A percentile compares a stretch with the other conserved stretches of the same genome.
Conservation (phyloP, 2,329 filamentous ascomycete genomes). For the Akanthomyces muscarius region DNA sequence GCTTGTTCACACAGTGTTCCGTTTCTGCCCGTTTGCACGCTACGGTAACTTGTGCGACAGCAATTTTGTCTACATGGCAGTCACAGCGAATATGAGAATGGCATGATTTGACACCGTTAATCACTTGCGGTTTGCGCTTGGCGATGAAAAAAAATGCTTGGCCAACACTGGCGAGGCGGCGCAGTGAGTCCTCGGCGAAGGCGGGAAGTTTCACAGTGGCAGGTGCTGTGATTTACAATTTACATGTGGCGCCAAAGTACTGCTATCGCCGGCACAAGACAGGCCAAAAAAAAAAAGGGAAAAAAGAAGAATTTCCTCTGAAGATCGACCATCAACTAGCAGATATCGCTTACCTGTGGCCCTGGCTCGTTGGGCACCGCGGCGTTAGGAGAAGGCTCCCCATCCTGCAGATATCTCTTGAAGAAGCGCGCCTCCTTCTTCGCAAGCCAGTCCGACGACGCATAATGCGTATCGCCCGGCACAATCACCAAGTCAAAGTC, state of each 20-base stretch:
- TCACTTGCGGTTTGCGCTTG: background rate
- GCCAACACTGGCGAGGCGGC: background rate
- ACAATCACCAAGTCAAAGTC: slow-evolving; percentile 29
- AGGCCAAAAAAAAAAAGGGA: no score
- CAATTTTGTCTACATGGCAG: background rate
- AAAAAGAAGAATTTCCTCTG: no score
- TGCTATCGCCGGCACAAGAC: no score
- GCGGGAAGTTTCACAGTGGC: no score
- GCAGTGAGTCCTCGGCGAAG: background rate
- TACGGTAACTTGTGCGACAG: background rate
- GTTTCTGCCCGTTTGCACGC: background rate
- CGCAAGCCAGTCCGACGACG: background rate
- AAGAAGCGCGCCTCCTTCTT: slow-evolving; percentile 6
- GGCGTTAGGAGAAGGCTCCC: background rate
- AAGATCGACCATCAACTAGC: no score
- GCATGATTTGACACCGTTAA: background rate
- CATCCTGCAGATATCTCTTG: background rate
- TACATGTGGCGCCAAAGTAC: no score
- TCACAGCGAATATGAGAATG: background rate
- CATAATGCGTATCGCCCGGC: slow-evolving; percentile 20
- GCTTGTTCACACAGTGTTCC: background rate
- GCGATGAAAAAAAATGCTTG: background rate
- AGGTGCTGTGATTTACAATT: no score
- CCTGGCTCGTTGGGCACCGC: no score
- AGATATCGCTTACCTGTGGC: no score